Evolutionary conservation across 202 grass and related monocot species (phyloP).

Genomic region (Eragrostis tef): DNA sequence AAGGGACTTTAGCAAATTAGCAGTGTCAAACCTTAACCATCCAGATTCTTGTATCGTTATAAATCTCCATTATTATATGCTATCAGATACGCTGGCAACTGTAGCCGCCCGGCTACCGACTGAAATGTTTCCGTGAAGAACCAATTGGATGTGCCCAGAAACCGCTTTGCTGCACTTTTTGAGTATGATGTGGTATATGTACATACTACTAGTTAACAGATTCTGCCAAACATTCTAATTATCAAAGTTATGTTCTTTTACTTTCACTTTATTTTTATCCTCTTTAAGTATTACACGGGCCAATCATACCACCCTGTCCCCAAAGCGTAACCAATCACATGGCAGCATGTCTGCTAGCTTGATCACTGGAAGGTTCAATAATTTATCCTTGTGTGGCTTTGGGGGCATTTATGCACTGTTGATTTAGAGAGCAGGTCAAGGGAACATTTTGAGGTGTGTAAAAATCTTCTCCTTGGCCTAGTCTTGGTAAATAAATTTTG

Average conservation of each 20-base stretch:
- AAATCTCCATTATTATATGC: conserved; percentile 46
- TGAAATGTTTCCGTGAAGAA: conserved; percentile 55
- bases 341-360: conserved; percentile 37
- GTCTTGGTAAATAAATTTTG: conserved; percentile 2
- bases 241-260: conserved; percentile 52
- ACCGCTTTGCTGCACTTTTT: conserved; percentile 42
- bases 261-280: conserved; percentile 58
- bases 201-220: conserved; percentile 50
- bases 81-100: conserved; percentile 50
- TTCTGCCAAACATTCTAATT: conserved; percentile 56
- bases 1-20: conserved; percentile 44
- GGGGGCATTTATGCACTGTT: conserved; percentile 17
- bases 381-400: conserved; percentile 49
- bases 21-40: conserved; percentile 44
- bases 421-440: conserved; percentile 16
- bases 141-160: conserved; percentile 48
- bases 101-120: conserved; percentile 39
- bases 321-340: conserved; percentile 59
- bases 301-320: conserved; percentile 54
- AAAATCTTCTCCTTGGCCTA: not conserved
- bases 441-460: not conserved
- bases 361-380: conserved; percentile 41
- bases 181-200: conserved; percentile 50
- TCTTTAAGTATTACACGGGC: conserved; percentile 51
- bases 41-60: conserved; percentile 55